Evolutionary conservation across 345 rosid species (phyloP), one percentile per base, ranked within the genome.

Genomic region (Aquilaria malaccensis): DNA sequence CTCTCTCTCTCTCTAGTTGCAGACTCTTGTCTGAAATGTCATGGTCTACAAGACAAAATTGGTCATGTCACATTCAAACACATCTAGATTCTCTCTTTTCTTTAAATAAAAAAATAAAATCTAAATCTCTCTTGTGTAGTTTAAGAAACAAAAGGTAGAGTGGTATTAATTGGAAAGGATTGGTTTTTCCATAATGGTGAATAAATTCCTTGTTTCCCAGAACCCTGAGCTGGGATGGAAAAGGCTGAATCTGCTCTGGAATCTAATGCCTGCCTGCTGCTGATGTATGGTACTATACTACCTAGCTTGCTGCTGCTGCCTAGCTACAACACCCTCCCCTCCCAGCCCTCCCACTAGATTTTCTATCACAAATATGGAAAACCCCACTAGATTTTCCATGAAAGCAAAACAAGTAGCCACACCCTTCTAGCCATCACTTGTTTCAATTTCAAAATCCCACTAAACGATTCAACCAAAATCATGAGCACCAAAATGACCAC

Each of bases 51-150:
- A 29, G 37, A 13, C 43, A 29, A 58, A 74, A 61, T 13, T 13
- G 52, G 78, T 57, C 46, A 62, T 31, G 78, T 70, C 78, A 45
- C 61, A 74, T 74, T 70, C 74, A 69, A 56, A 43, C 56, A 59
- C 55, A 61, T 55, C 46, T 22, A n/a, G n/a, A n/a, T 67, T 56
- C 64, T 65, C 74, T 70, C 59, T 74, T 52, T 13, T 48, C 43
- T 37, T 37, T 22, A 22, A 22, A 22, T 22, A 22, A 22, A 22
- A 22, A 22, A 22, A 22, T 22, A 22, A 22, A 22, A 22, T 22
- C 22, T 22, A 22, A 22, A 22, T 22, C 22, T 22, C 22, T 49
- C 52, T 49, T 49, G 22, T 22, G 5, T 9, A 3, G 7, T 4
- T 37, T 37, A 37, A 37, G 43, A 9, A 9, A 37, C 55, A 51